These are phyloP conservation scores for Exidia glandulosa DNA, from an alignment of 768 basidiomycete genomes.

Conservation along the genomic window DNA sequence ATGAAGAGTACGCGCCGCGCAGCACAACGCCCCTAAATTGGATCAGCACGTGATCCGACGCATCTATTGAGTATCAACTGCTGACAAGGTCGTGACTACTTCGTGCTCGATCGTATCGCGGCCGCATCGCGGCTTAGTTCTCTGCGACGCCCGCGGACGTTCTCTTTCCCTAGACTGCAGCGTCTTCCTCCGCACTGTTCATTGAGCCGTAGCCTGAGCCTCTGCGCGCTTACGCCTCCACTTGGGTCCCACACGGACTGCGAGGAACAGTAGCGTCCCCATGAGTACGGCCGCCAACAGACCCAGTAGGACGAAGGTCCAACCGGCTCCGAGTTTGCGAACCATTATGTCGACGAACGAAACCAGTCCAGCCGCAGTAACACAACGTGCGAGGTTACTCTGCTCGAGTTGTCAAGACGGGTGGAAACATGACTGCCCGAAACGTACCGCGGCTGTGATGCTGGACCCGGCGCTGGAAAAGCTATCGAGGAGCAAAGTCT, in stretches of 20 bases:
- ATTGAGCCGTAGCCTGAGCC: too few species aligned
- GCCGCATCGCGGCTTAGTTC: too few species aligned
- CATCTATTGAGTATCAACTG: too few species aligned
- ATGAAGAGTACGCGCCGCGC: too few species aligned
- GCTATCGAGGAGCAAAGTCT: constrained; percentile 58
- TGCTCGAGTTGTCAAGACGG: constrained; percentile 14
- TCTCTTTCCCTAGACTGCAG: too few species aligned
- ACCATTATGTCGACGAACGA: constrained; percentile 55
- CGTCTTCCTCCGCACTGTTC: too few species aligned
- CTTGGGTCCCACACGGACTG: background rate
- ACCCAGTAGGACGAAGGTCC: constrained; percentile 57
- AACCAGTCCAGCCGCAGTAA: constrained; percentile 46
- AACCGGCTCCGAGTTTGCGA: constrained; percentile 50
- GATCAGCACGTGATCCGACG: too few species aligned
- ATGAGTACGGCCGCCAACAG: background rate
- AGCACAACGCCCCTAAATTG: too few species aligned
- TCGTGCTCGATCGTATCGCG: too few species aligned
- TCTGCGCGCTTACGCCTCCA: background rate
- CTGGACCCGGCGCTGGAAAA: constrained; percentile 52
- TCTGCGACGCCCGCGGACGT: too few species aligned
- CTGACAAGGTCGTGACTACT: too few species aligned
- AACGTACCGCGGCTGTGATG: constrained; percentile 61
- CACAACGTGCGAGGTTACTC: constrained; percentile 65
- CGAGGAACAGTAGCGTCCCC: background rate
- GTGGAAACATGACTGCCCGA: background rate